phyloP scores from a whole-genome alignment of 2,329 filamentous ascomycete species.

The Alternaria longipes region DNA sequence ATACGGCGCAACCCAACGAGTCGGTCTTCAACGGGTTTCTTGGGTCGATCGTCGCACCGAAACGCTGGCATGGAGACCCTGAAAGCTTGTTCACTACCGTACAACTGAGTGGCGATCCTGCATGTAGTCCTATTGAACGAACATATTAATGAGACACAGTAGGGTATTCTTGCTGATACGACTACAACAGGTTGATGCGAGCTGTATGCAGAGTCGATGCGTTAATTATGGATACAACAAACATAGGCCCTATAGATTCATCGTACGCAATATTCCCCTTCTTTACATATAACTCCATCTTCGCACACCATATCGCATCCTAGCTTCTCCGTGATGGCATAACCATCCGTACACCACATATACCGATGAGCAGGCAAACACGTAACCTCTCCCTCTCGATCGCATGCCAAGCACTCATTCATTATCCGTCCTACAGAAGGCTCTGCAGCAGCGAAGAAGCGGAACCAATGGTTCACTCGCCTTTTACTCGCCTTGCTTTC shows the following conservation, averaged over 20 bases:
- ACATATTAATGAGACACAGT: neutral
- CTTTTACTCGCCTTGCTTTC: neutral
- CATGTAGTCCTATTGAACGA: neutral
- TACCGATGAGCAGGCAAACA: neutral
- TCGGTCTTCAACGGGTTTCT: neutral
- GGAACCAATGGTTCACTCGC: neutral
- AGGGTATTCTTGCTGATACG: neutral
- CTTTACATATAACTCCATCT: neutral
- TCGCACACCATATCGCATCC: constrained; percentile 7
- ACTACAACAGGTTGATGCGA: neutral
- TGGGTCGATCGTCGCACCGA: neutral
- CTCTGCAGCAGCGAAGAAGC: neutral
- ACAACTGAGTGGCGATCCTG: neutral
- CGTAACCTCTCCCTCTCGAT: constrained; percentile 1
- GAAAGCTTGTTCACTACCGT: neutral
- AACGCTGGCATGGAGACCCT: constrained; percentile 1
- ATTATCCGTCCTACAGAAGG: neutral
- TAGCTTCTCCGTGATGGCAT: neutral
- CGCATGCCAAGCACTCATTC: neutral
- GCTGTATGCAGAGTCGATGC: neutral
- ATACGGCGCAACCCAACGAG: neutral
- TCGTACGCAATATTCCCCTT: constrained; percentile 2
- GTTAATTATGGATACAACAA: neutral
- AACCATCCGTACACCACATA: constrained; percentile 6
- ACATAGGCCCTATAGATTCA: neutral